Percentiles rank a stretch among this genome's conserved stretches.
These are phyloP conservation scores for Trichophyton simii DNA, from an alignment of 2,329 filamentous ascomycete genomes.

Conservation along the genomic window DNA sequence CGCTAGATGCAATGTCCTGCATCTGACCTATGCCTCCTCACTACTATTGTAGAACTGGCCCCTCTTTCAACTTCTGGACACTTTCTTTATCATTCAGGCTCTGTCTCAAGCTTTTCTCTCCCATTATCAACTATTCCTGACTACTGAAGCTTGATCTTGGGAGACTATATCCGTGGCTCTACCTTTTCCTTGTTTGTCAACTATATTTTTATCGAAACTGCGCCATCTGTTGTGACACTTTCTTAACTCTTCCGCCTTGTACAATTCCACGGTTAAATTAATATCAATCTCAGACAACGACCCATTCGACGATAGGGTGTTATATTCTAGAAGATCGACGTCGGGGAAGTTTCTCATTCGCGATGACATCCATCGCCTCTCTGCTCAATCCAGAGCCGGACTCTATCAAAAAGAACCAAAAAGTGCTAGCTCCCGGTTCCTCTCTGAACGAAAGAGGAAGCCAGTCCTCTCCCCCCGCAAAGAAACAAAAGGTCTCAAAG, in stretches of 20 bases:
- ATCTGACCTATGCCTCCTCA: slow-evolving; percentile 11
- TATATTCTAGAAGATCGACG: background rate
- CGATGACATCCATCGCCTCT: slow-evolving; percentile 53
- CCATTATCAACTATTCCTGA: background rate
- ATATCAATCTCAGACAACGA: background rate
- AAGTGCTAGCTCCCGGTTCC: slow-evolving; percentile 28
- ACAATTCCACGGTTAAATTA: background rate
- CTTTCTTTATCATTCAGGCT: background rate
- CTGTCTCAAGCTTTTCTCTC: background rate
- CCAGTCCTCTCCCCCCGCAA: slow-evolving; percentile 17
- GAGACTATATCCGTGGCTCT: background rate
- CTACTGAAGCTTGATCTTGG: background rate
- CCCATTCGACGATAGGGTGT: background rate
- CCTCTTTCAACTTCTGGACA: slow-evolving; percentile 1
- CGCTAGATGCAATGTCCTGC: slow-evolving; percentile 11
- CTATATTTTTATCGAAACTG: slow-evolving; percentile 5
- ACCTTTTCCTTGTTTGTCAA: slow-evolving; percentile 1
- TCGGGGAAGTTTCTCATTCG: background rate
- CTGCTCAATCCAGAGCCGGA: slow-evolving; percentile 52
- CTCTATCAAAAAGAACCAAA: slow-evolving; percentile 21
- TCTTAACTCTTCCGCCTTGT: background rate
- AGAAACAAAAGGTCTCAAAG: slow-evolving; percentile 49
- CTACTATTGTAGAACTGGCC: background rate
- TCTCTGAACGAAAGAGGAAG: slow-evolving; percentile 29
- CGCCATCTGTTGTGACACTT: slow-evolving; percentile 3